phyloP scores from a whole-genome alignment of 495 filamentous ascomycete genomes.

The Penicillium paradoxum region DNA sequence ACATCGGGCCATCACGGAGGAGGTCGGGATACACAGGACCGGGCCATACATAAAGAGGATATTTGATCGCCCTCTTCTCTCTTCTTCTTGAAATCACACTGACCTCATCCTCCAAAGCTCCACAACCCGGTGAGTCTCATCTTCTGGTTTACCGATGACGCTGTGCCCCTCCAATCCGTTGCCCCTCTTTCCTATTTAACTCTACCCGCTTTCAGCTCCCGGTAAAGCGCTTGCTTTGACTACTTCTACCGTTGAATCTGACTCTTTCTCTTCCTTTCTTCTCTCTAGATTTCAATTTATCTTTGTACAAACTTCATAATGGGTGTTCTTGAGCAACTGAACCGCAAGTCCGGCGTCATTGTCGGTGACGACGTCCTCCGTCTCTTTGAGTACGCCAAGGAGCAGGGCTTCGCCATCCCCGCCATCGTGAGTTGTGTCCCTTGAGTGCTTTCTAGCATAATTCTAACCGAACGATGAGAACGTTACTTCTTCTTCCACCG shows the following conservation, averaged over 20 bases:
- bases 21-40: not conserved
- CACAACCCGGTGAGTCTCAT: constrained; percentile 22
- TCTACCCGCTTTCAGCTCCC: constrained; percentile 27
- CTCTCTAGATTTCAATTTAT: constrained; percentile 6
- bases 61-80: not conserved
- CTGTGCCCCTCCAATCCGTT: constrained; percentile 20
- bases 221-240: constrained; percentile 14
- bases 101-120: constrained; percentile 19
- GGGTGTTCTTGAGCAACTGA: constrained; percentile 62
- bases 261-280: constrained; percentile 8
- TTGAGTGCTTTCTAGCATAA: not conserved
- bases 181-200: constrained; percentile 20
- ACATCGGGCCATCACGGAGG: constrained; percentile 4
- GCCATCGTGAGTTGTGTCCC: constrained; percentile 62
- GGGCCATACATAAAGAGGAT: constrained; percentile 2
- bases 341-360: constrained; percentile 79
- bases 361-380: constrained; percentile 73
- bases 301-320: constrained; percentile 40
- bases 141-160: constrained; percentile 27
- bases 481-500: constrained; percentile 89
- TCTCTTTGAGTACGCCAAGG: constrained; percentile 81
- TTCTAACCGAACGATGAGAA: constrained; percentile 41
- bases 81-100: constrained; percentile 19
- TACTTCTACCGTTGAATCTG: constrained; percentile 2
- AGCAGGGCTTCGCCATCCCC: constrained; percentile 84